These are phyloP conservation scores for Aspergillus saccharolyticus DNA, from an alignment of 495 filamentous ascomycete species.

Conservation along the genomic window DNA sequence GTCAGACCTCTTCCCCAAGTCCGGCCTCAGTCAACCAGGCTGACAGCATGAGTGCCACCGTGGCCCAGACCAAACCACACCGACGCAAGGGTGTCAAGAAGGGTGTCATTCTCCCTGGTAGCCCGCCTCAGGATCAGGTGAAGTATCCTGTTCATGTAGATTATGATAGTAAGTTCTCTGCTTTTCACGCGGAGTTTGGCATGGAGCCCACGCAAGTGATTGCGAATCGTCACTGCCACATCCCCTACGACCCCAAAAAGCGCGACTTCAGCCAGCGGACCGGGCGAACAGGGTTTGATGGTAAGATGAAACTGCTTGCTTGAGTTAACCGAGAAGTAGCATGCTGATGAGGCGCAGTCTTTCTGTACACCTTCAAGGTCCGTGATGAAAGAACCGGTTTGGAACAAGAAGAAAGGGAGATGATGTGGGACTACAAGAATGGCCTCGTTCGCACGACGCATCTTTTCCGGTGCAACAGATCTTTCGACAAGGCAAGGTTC, in stretches of 20 bases:
- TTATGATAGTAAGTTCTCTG: neutral
- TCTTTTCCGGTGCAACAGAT: slow-evolving; percentile 81
- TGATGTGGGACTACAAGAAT: slow-evolving; percentile 97
- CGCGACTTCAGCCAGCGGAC: slow-evolving; percentile 81
- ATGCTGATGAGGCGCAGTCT: slow-evolving; percentile 52
- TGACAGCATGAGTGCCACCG: too few species aligned
- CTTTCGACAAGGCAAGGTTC: slow-evolving; percentile 83
- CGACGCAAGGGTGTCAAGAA: too few species aligned
- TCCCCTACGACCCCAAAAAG: slow-evolving; percentile 72
- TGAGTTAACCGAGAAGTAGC: neutral
- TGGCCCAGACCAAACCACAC: too few species aligned
- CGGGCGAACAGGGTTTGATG: slow-evolving; percentile 81
- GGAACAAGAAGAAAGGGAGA: slow-evolving; percentile 60
- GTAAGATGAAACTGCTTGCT: slow-evolving; percentile 39
- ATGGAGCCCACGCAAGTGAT: too few species aligned
- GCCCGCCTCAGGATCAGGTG: neutral
- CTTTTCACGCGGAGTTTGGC: slow-evolving; percentile 12
- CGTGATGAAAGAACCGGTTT: too few species aligned
- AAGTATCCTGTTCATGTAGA: neutral
- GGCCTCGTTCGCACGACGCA: slow-evolving; percentile 93
- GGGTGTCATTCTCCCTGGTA: neutral
- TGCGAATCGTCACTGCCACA: slow-evolving; percentile 46
- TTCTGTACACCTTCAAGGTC: slow-evolving; percentile 81
- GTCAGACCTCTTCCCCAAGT: too few species aligned
- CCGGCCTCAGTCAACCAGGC: too few species aligned